Conservation (phyloP, 306 rosid genomes). For the Sindora glabra region DNA sequence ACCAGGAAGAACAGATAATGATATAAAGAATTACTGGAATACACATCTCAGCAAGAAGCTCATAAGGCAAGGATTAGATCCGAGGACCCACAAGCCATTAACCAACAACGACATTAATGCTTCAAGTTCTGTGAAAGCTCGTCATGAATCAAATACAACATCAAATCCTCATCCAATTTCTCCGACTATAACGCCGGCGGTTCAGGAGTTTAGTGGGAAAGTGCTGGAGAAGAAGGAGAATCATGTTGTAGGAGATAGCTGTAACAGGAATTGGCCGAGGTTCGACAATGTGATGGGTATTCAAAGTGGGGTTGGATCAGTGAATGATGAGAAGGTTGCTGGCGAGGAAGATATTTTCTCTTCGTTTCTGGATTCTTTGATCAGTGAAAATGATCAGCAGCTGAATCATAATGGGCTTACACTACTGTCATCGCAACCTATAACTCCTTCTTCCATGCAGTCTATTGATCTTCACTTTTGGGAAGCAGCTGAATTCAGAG, state of each 20-base stretch:
- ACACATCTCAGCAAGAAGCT: conserved; percentile 64
- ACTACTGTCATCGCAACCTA: too few relatives aligned
- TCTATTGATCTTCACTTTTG: too few relatives aligned
- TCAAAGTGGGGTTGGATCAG: too few relatives aligned
- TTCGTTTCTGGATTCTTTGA: conserved; percentile 46
- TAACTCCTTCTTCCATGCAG: too few relatives aligned
- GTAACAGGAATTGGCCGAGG: neutral
- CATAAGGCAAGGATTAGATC: conserved; percentile 53
- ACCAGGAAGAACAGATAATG: conserved; percentile 59
- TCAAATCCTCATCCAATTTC: neutral
- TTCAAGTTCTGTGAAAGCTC: neutral
- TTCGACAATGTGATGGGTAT: neutral
- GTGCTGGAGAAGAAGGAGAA: too few relatives aligned
- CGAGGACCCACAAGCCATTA: conserved; percentile 63
- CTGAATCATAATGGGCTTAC: neutral
- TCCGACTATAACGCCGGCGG: too few relatives aligned
- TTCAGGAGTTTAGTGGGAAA: too few relatives aligned
- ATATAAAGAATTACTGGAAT: conserved; percentile 63
- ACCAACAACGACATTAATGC: neutral
- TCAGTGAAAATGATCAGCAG: conserved; percentile 25
- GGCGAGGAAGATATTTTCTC: conserved; percentile 31
- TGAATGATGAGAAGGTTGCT: neutral
- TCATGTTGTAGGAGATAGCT: neutral
- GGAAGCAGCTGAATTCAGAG: too few relatives aligned
- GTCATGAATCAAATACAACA: neutral